Conservation (phyloP, 2,329 filamentous ascomycete genomes). For the Aspergillus awamori region DNA sequence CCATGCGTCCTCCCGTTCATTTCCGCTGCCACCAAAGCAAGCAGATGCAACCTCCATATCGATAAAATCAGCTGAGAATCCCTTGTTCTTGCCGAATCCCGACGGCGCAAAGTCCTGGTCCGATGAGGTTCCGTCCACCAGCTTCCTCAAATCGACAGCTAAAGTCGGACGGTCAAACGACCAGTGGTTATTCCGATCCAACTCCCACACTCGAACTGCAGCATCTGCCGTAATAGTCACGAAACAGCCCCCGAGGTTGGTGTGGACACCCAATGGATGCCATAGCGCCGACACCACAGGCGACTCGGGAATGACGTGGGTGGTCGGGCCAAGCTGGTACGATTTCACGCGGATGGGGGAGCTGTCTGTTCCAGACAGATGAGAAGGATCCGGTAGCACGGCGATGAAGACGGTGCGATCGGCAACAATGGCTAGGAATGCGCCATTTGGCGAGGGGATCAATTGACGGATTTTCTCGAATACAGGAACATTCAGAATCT, state of each 20-base stretch:
- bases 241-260: constrained; percentile 69
- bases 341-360: constrained; percentile 77
- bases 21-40: constrained; percentile 75
- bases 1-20: constrained; percentile 69
- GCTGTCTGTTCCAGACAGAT: constrained; percentile 70
- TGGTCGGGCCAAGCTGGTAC: constrained; percentile 88
- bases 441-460: constrained; percentile 76
- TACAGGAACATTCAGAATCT: constrained; percentile 77
- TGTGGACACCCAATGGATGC: constrained; percentile 81
- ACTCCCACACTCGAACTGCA: constrained; percentile 85
- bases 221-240: constrained; percentile 89
- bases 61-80: constrained; percentile 83
- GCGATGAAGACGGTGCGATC: constrained; percentile 86
- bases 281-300: constrained; percentile 80
- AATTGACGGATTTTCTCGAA: constrained; percentile 84
- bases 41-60: constrained; percentile 94
- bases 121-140: constrained; percentile 78
- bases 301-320: constrained; percentile 83
- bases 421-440: constrained; percentile 83
- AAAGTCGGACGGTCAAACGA: constrained; percentile 83
- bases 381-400: constrained; percentile 77
- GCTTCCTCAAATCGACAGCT: constrained; percentile 83
- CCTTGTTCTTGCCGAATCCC: constrained; percentile 71
- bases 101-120: constrained; percentile 84
- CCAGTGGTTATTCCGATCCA: constrained; percentile 80